Evolutionary conservation across 805 yeast species (phyloP).

Genomic region (Cyberlindnera japonica): DNA sequence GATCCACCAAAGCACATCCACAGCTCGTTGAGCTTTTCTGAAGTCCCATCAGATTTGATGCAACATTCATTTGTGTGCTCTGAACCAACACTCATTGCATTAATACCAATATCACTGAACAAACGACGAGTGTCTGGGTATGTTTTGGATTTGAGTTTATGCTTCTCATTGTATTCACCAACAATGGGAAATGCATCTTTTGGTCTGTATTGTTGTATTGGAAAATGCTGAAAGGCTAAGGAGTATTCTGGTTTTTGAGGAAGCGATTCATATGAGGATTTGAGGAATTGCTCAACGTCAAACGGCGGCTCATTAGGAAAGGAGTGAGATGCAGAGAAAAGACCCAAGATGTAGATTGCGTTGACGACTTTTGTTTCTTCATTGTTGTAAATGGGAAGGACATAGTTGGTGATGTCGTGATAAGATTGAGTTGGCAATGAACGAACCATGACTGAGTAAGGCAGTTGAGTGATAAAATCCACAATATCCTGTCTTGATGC

Average conservation of each 20-base stretch:
- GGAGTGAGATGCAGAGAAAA: conserved; percentile 40
- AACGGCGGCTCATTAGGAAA: not conserved
- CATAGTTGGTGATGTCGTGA: conserved; percentile 44
- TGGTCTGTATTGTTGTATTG: conserved; percentile 55
- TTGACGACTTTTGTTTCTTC: conserved; percentile 28
- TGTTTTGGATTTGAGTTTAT: conserved; percentile 35
- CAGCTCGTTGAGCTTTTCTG: conserved; percentile 26
- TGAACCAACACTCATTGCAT: conserved; percentile 60
- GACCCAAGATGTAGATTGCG: conserved; percentile 49
- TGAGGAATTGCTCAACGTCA: conserved; percentile 31
- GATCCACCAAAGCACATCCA: conserved; percentile 72
- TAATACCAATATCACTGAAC: conserved; percentile 43
- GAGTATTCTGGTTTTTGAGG: conserved; percentile 33
- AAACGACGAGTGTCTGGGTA: conserved; percentile 40
- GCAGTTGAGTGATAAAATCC: conserved; percentile 41
- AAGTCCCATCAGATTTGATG: conserved; percentile 31
- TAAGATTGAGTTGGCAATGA: conserved; percentile 28
- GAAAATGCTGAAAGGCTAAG: conserved; percentile 66
- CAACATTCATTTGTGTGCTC: conserved; percentile 72
- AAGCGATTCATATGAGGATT: conserved; percentile 25
- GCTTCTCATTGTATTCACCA: conserved; percentile 34
- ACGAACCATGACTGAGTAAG: conserved; percentile 40
- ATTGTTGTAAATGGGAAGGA: conserved; percentile 36
- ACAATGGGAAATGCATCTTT: conserved; percentile 34
- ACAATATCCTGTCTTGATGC: conserved; percentile 42